Base-by-base conservation (phyloP, 331 rosid species). In the Phaseolus coccineus region DNA sequence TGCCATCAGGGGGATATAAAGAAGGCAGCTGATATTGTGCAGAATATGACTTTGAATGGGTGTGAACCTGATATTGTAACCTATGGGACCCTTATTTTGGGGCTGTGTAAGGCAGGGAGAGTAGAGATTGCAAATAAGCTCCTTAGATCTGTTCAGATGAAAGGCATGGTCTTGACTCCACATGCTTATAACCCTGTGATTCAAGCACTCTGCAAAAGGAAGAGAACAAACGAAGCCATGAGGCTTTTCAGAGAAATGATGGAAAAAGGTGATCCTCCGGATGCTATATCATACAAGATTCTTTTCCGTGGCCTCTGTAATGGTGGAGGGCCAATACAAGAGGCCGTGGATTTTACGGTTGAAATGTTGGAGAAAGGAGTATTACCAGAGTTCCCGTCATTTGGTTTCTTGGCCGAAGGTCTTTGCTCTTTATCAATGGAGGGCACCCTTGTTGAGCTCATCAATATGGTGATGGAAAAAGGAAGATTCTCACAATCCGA, bases 21-120 rank as follows among this genome's bases (percentile, higher is more conserved):
- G 82, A 92, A 89, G 82, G 96, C 97, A 4, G 91, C 97, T 48
- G 93, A 95, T 81, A 90, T 92, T 59, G 94, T 95, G 78, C 94
- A 94, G 73, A 88, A 84, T 71, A 94, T 94, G 98, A 73, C 81
- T 68, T 86, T 91, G 37, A 91, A 85, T 73, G 98, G 97, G 53
- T 91, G 94, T 6, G 93, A 90, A 52, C 92, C 97, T 0, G 98
- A 94, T 35, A 92, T 94, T 30, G 97, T 91, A 70, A 94, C 97
- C 2, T 92, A 94, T 35, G 91, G 91, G 40, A 90, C 94, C 27
- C 93, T 95, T 56, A 88, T 91, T 74, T 81, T 87, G 74, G 97
- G 98, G 16, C 84, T 92, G 57, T 95, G 98, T 81, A 92, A 76
- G 77, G 96, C 97, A 28, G 98, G 98, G 57, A 91, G 97, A 75